Percentiles rank a stretch among this genome's conserved stretches.
These are phyloP conservation scores for Achaetomium macrosporum DNA, from an alignment of 2,329 filamentous ascomycete genomes.

Conservation along the genomic window DNA sequence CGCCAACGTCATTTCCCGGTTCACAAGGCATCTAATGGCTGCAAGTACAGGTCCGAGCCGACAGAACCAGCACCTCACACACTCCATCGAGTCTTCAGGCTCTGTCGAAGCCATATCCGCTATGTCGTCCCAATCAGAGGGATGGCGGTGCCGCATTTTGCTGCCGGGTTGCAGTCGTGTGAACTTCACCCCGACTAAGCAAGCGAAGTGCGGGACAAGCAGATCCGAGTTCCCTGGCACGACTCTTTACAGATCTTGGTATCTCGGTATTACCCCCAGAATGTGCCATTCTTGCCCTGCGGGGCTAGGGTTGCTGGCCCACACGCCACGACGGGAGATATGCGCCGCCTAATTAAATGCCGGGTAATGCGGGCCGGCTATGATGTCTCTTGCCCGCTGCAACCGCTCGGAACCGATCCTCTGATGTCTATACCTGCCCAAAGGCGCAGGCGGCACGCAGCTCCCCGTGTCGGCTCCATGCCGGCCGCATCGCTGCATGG, in stretches of 20 bases:
- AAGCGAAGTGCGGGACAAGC: constrained; percentile 1
- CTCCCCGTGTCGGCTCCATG: constrained; percentile 5
- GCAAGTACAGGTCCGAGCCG: too few species aligned
- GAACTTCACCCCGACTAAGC: too few species aligned
- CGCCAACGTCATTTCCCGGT: too few species aligned
- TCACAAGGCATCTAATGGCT: too few species aligned
- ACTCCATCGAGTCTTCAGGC: too few species aligned
- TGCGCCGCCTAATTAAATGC: constrained; percentile 22
- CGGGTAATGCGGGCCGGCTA: constrained; percentile 25
- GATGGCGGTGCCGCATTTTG: background rate
- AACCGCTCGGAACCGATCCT: too few species aligned
- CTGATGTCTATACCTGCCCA: too few species aligned
- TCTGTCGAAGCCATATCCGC: too few species aligned
- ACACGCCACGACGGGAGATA: constrained; percentile 4
- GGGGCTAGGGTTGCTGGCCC: constrained; percentile 1
- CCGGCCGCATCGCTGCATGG: constrained; percentile 19
- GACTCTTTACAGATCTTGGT: constrained; percentile 6
- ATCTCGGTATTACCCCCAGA: constrained; percentile 6
- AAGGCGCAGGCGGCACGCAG: background rate
- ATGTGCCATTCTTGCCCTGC: constrained; percentile 1
- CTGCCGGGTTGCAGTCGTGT: background rate
- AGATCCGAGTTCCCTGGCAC: background rate
- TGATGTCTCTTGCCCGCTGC: background rate
- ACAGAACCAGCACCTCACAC: too few species aligned
- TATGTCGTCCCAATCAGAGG: too few species aligned